A percentile compares a stretch with the other conserved stretches of the same genome.
Evolutionary conservation across 2,329 filamentous ascomycete species (phyloP).

Genomic region (Fusarium buxicola): DNA sequence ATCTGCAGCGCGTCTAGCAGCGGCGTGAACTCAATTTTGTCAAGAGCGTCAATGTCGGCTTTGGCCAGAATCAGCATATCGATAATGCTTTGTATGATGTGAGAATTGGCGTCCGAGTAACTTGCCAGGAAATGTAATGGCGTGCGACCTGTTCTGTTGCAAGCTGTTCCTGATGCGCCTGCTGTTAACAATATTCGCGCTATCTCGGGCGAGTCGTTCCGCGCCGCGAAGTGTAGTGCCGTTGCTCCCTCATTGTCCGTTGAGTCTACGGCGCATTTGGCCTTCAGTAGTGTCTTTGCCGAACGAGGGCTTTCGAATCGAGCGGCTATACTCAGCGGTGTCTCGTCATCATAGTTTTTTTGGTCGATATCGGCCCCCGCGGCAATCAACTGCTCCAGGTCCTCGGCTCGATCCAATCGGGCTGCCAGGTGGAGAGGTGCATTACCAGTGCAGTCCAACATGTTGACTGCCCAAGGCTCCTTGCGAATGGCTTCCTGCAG

Average conservation of each 20-base stretch:
- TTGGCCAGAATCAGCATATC: conserved; percentile 4
- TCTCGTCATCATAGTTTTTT: rapidly evolving
- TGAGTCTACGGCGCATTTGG: background rate
- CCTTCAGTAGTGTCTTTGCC: conserved; percentile 8
- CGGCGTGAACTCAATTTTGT: rapidly evolving
- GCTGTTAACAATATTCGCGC: conserved; percentile 4
- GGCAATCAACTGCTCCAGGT: conserved; percentile 10
- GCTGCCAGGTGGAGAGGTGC: conserved; percentile 1
- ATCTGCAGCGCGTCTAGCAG: rapidly evolving
- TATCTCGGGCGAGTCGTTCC: rapidly evolving
- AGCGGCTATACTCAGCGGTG: conserved; percentile 10
- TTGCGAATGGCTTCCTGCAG: conserved; percentile 6
- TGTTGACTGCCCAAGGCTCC: conserved; percentile 21
- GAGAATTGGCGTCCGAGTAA: rapidly evolving
- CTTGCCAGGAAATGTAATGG: background rate
- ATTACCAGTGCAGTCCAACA: background rate
- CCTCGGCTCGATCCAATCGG: rapidly evolving
- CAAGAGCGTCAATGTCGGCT: background rate
- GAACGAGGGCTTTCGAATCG: rapidly evolving
- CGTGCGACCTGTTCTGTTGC: rapidly evolving
- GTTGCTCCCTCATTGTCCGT: rapidly evolving
- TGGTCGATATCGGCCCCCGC: conserved; percentile 21
- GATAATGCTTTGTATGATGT: background rate
- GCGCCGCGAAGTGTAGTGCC: background rate
- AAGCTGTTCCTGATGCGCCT: conserved; percentile 12